phyloP scores from a whole-genome alignment of 768 basidiomycete species.

The Leccinum ochraceum region DNA sequence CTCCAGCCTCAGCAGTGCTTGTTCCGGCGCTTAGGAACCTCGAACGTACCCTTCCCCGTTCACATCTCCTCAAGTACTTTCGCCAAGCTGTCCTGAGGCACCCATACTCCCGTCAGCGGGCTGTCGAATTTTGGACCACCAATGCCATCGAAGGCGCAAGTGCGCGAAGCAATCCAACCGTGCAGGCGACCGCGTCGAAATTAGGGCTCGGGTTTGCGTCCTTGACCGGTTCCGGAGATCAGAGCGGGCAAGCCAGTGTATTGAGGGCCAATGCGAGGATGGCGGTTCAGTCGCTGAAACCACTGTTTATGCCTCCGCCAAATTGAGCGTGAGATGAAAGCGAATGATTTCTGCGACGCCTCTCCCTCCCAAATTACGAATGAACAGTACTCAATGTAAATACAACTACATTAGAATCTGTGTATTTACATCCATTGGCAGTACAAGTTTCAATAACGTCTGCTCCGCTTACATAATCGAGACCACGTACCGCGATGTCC shows the following conservation, averaged over 20 bases:
- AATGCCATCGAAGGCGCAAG: constrained; percentile 54
- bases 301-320: constrained; percentile 26
- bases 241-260: constrained; percentile 19
- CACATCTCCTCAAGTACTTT: constrained; percentile 57
- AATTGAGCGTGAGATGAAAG: constrained; percentile 5
- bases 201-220: constrained; percentile 43
- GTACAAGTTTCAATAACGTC: background rate
- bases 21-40: constrained; percentile 29
- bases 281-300: constrained; percentile 29
- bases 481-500: constrained; percentile 3
- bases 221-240: constrained; percentile 8
- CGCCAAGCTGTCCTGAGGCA: constrained; percentile 58
- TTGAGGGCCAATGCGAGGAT: constrained; percentile 29
- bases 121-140: constrained; percentile 55
- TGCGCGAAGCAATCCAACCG: constrained; percentile 47
- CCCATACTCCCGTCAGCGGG: constrained; percentile 47
- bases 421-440: background rate
- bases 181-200: constrained; percentile 47
- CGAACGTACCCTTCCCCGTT: constrained; percentile 43
- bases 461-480: constrained; percentile 18
- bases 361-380: background rate
- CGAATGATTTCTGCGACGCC: background rate
- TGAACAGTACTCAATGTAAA: background rate
- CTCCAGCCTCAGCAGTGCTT: constrained; percentile 32
- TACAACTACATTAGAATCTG: background rate